Evolutionary conservation across 2,329 filamentous ascomycete genomes (phyloP).

Genomic region (Aureobasidium melanogenum): DNA sequence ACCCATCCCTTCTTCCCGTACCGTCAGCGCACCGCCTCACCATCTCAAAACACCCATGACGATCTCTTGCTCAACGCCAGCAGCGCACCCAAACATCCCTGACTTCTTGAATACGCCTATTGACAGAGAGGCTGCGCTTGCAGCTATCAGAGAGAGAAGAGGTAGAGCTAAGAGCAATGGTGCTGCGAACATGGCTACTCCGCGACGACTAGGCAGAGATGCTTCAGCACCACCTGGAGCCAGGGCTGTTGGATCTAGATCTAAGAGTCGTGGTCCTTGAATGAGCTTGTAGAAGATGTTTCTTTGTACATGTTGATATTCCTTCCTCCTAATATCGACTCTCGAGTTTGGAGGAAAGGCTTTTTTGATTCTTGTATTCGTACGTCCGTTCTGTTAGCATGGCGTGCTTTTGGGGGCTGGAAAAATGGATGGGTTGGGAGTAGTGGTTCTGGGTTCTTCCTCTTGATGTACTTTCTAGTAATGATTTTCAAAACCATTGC

Average conservation of each 20-base stretch:
- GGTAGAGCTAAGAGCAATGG: slow-evolving; percentile 55
- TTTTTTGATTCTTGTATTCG: neutral
- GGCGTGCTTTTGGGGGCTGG: neutral
- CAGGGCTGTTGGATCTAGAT: neutral
- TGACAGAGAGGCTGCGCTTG: slow-evolving; percentile 62
- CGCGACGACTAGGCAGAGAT: neutral
- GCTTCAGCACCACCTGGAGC: neutral
- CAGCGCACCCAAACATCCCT: slow-evolving; percentile 17
- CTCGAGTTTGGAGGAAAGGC: neutral
- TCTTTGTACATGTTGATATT: neutral
- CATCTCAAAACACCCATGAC: slow-evolving; percentile 19
- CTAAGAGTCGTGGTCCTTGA: slow-evolving; percentile 2
- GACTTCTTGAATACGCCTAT: slow-evolving; percentile 28
- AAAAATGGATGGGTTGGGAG: neutral
- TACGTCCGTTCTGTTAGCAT: neutral
- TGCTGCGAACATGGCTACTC: neutral
- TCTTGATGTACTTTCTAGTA: neutral
- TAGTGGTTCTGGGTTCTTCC: too few relatives aligned
- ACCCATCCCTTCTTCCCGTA: slow-evolving; percentile 20
- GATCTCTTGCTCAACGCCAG: slow-evolving; percentile 20
- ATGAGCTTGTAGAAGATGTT: neutral
- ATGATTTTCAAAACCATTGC: neutral
- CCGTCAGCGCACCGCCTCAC: slow-evolving; percentile 22
- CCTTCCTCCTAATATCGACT: neutral
- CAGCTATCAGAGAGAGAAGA: slow-evolving; percentile 63